Evolutionary conservation across 805 yeast species (phyloP).

Genomic region (Wickerhamomyces xylosicus): DNA sequence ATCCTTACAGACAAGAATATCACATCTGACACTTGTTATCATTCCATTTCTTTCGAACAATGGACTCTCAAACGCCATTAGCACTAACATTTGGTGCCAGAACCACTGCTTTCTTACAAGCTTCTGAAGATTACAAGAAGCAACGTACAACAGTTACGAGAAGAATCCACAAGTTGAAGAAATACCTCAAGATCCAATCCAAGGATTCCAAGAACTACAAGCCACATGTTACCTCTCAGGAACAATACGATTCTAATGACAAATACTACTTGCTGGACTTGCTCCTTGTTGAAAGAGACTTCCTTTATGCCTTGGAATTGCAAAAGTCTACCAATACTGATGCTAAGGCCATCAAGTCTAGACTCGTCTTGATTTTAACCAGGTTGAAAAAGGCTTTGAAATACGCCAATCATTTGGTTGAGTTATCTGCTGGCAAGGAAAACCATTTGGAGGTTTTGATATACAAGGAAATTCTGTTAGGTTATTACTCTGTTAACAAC

Average conservation of each 20-base stretch:
- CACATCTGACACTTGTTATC: no score
- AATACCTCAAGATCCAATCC: conserved; percentile 48
- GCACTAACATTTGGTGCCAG: conserved; percentile 39
- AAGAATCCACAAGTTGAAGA: conserved; percentile 54
- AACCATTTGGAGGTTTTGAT: conserved; percentile 27
- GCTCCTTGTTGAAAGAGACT: conserved; percentile 67
- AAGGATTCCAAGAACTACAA: conserved; percentile 57
- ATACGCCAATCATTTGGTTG: conserved; percentile 30
- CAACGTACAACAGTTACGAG: conserved; percentile 56
- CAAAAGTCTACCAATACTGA: conserved; percentile 44
- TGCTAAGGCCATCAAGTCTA: conserved; percentile 19
- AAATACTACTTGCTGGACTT: conserved; percentile 51
- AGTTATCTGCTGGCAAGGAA: conserved; percentile 30
- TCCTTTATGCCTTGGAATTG: conserved; percentile 58
- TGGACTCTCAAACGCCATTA: conserved; percentile 14
- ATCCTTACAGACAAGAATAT: no score
- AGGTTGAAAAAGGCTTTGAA: conserved; percentile 57
- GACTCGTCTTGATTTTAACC: conserved; percentile 44
- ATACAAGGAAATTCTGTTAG: conserved; percentile 41
- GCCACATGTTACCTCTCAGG: conserved; percentile 35
- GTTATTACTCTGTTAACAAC: conserved; percentile 38
- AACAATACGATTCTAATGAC: conserved; percentile 39
- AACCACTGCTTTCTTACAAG: conserved; percentile 48
- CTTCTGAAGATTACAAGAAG: conserved; percentile 59
- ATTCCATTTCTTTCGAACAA: no score